phyloP scores from a whole-genome alignment of 2,329 filamentous ascomycete species.

The Fusarium globosum region DNA sequence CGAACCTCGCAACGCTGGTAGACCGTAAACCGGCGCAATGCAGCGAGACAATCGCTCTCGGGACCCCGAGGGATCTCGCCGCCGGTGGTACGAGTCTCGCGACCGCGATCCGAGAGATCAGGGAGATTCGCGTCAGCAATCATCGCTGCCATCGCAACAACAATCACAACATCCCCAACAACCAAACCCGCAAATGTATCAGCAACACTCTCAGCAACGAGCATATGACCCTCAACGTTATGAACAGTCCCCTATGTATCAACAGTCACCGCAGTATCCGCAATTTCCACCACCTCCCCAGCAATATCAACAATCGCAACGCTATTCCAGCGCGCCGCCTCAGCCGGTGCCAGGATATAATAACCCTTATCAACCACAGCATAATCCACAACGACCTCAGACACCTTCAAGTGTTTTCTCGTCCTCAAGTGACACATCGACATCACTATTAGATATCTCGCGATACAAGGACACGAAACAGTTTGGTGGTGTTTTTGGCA shows the following conservation, averaged over 20 bases:
- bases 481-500: constrained; percentile 66
- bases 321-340: constrained; percentile 32
- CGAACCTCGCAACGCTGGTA: constrained; percentile 38
- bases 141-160: constrained; percentile 28
- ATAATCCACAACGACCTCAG: constrained; percentile 42
- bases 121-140: constrained; percentile 41
- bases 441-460: constrained; percentile 75
- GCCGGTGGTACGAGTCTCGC: constrained; percentile 56
- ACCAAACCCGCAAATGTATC: constrained; percentile 26
- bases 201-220: constrained; percentile 29
- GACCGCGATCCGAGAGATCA: constrained; percentile 49
- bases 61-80: constrained; percentile 66
- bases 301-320: constrained; percentile 34
- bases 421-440: constrained; percentile 64
- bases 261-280: constrained; percentile 36
- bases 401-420: constrained; percentile 52
- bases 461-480: constrained; percentile 59
- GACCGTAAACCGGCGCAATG: constrained; percentile 54
- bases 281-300: constrained; percentile 25
- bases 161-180: constrained; percentile 33
- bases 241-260: constrained; percentile 37
- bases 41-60: constrained; percentile 66
- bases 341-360: constrained; percentile 35
- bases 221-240: constrained; percentile 33
- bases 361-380: constrained; percentile 27